Evolutionary conservation across 2,329 filamentous ascomycete genomes (phyloP).

Genomic region (Parascedosporium putredinis): DNA sequence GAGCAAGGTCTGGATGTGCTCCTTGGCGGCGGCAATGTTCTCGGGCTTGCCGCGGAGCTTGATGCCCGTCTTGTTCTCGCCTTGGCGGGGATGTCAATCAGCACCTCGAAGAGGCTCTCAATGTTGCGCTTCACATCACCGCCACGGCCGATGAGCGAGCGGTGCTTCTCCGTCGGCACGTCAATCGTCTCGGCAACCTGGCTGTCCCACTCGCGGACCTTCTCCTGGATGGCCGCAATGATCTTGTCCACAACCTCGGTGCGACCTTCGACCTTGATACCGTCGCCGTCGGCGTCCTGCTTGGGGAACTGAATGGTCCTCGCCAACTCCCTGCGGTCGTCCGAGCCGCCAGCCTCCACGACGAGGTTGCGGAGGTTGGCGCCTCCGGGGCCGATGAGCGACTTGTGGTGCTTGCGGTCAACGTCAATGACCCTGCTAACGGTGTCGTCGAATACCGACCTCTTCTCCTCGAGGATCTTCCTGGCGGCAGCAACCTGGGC

Average conservation of each 20-base stretch:
- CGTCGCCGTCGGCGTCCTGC: slow-evolving; percentile 69
- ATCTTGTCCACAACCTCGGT: slow-evolving; percentile 82
- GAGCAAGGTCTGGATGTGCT: slow-evolving; percentile 66
- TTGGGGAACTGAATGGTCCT: slow-evolving; percentile 93
- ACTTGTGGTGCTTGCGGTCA: slow-evolving; percentile 88
- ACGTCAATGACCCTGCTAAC: slow-evolving; percentile 74
- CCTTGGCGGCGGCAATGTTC: slow-evolving; percentile 76
- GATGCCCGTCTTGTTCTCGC: slow-evolving; percentile 70
- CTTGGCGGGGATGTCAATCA: slow-evolving; percentile 89
- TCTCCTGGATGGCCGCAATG: slow-evolving; percentile 65
- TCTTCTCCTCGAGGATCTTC: slow-evolving; percentile 80
- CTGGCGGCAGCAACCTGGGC: slow-evolving; percentile 83
- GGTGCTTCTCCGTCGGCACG: slow-evolving; percentile 81
- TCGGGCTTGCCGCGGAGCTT: slow-evolving; percentile 73
- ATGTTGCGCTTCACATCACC: slow-evolving; percentile 79
- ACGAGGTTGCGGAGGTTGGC: slow-evolving; percentile 81
- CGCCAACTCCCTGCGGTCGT: slow-evolving; percentile 72
- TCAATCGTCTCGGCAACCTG: slow-evolving; percentile 72
- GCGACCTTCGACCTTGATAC: slow-evolving; percentile 81
- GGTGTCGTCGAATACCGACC: slow-evolving; percentile 81
- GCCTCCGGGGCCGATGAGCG: slow-evolving; percentile 79
- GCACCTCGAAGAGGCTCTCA: slow-evolving; percentile 76
- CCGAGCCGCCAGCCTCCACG: slow-evolving; percentile 76
- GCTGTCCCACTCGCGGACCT: slow-evolving; percentile 74
- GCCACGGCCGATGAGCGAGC: slow-evolving; percentile 80